Evolutionary conservation across 345 rosid species (phyloP).

Genomic region (Populus ilicifolia): DNA sequence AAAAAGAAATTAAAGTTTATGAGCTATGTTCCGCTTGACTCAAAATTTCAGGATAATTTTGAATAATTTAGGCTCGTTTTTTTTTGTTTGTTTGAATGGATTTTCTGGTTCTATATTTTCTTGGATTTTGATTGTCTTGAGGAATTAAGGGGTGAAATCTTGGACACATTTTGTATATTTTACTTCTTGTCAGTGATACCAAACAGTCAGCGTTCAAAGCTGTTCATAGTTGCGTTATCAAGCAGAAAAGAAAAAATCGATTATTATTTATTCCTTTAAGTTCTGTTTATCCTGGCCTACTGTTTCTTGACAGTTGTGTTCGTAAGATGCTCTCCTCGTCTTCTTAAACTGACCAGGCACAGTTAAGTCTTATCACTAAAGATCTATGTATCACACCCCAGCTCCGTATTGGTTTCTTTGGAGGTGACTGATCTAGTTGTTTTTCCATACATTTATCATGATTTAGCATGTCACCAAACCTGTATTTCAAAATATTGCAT

Average conservation of each 20-base stretch:
- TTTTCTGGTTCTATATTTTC: no score
- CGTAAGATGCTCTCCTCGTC: neutral
- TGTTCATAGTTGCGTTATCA: neutral
- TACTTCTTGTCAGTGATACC: neutral
- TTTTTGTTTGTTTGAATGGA: neutral
- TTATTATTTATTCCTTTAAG: neutral
- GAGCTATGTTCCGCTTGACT: no score
- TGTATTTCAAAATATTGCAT: no score
- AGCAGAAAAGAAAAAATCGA: neutral
- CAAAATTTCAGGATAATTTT: no score
- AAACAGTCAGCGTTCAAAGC: neutral
- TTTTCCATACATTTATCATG: neutral
- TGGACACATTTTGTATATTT: neutral
- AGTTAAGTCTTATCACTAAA: neutral
- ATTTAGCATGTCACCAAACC: neutral
- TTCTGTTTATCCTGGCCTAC: neutral
- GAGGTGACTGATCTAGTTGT: neutral
- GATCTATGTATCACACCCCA: no score
- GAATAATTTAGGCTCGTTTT: no score
- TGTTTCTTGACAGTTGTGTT: neutral
- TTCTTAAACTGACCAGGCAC: neutral
- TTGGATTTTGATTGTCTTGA: neutral
- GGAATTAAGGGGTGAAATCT: neutral
- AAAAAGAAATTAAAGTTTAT: no score
- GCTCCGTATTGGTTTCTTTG: no score